phyloP scores from a whole-genome alignment of 2,329 filamentous ascomycete species.

The Dactylellina parvicollis region DNA sequence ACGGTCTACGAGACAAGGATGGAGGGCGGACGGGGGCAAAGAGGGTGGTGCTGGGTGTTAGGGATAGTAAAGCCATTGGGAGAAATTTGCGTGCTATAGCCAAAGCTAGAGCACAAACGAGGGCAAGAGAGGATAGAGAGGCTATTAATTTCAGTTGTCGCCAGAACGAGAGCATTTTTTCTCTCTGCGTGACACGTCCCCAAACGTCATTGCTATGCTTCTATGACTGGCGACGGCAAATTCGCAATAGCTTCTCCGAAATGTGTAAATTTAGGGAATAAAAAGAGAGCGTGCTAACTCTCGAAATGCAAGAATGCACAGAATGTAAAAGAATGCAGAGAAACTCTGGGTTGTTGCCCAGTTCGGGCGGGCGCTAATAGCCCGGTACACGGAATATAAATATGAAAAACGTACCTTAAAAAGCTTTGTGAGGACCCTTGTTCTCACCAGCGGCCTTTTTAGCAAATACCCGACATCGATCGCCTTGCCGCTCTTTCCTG shows the following conservation, averaged over 20 bases:
- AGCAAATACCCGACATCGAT: conserved; percentile 94
- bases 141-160: conserved; percentile 47
- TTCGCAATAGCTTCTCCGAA: neutral
- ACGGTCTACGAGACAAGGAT: conserved; percentile 17
- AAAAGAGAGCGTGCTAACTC: neutral
- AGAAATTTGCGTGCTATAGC: conserved; percentile 12
- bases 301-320: neutral
- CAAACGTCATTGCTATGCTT: neutral
- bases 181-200: neutral
- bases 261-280: neutral
- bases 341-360: conserved; percentile 12
- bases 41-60: conserved; percentile 59
- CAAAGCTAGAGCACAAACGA: conserved; percentile 42
- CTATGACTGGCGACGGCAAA: neutral
- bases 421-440: conserved; percentile 87
- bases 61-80: conserved; percentile 23
- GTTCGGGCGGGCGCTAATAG: neutral
- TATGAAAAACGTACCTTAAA: conserved; percentile 70
- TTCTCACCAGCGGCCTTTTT: conserved; percentile 84
- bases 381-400: conserved; percentile 15
- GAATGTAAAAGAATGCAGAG: too few species aligned
- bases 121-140: conserved; percentile 47
- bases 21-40: conserved; percentile 11
- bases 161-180: conserved; percentile 47
- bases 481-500: conserved; percentile 71